Base-by-base conservation (phyloP, 176 grass and related monocot species). In the Raddia distichophylla region DNA sequence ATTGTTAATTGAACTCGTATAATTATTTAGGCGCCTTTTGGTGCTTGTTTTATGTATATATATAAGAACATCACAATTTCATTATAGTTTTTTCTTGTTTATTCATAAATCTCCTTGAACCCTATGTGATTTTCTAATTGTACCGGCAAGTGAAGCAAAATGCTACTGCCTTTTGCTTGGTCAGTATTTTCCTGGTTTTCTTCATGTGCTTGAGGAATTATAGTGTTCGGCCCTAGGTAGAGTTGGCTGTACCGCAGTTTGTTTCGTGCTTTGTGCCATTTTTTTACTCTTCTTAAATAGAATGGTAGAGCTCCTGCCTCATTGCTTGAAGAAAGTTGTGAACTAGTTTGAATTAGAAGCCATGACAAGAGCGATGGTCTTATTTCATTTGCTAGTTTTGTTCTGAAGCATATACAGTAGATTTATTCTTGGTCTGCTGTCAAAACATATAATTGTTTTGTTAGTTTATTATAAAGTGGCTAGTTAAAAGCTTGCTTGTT, bases 401-500 rank as follows among this genome's bases (percentile, higher is more conserved):
- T 58, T 73, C 6, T 27, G 54, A 66, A 80, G 56, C 61, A 20
- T 48, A 49, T 11, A 57, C 18, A 3, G 19, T 51, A 54, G 48
- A 57, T 80, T 57, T 65, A 0, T 37, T 16, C 27, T 46, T 34
- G n/a, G 1, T 56, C 15, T 65, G 34, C 44, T 43, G 9, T 5
- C 42, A 27, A 27, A 53, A 61, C 3, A 42, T 83, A 73, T 79
- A 79, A 15, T 33, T 12, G 13, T 46, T 10, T 46, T 73, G 6
- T 14, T 11, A 54, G 80, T 37, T 7, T 62, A 64, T 20, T 69
- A 13, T 16, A 40, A 17, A 69, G 64, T 47, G 53, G 4, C n/a
- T 79, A 76, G 19, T 67, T 62, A 51, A 34, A 68, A 54, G 43
- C 6, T 71, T 47, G 9, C 47, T 65, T 42, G 74, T 48, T 43